phyloP scores from a whole-genome alignment of 176 grass and related monocot genomes.

The Eragrostis nindensis region DNA sequence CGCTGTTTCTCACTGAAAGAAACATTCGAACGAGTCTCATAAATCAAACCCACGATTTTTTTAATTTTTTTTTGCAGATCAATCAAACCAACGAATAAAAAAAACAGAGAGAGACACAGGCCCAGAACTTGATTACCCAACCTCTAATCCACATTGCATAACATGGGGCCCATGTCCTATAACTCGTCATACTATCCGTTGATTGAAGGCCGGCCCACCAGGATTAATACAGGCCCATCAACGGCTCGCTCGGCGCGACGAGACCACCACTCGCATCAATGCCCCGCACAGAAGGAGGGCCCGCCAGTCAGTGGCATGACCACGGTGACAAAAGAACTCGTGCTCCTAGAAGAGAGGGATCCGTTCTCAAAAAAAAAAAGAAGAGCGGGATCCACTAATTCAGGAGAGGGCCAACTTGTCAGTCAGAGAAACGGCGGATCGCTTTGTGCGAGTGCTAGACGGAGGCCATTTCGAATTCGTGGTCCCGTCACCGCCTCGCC shows the following conservation, averaged over 20 bases:
- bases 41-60: background rate
- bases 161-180: background rate
- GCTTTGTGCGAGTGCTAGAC: background rate
- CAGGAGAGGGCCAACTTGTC: background rate
- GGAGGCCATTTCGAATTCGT: slow-evolving; percentile 23
- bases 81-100: too few relatives aligned
- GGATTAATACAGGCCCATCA: slow-evolving; percentile 18
- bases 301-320: background rate
- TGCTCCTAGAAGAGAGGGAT: too few relatives aligned
- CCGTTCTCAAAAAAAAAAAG: too few relatives aligned
- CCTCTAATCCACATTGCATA: background rate
- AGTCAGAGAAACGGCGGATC: background rate
- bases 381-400: background rate
- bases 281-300: background rate
- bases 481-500: slow-evolving; percentile 20
- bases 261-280: background rate
- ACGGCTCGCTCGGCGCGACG: background rate
- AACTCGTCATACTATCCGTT: background rate
- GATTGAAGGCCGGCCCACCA: slow-evolving; percentile 15
- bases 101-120: background rate
- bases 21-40: background rate
- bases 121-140: background rate
- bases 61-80: too few relatives aligned
- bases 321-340: too few relatives aligned
- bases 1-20: slow-evolving; percentile 1